phyloP scores from a whole-genome alignment of 2,329 filamentous ascomycete genomes.

The Hypoxylon sp. region DNA sequence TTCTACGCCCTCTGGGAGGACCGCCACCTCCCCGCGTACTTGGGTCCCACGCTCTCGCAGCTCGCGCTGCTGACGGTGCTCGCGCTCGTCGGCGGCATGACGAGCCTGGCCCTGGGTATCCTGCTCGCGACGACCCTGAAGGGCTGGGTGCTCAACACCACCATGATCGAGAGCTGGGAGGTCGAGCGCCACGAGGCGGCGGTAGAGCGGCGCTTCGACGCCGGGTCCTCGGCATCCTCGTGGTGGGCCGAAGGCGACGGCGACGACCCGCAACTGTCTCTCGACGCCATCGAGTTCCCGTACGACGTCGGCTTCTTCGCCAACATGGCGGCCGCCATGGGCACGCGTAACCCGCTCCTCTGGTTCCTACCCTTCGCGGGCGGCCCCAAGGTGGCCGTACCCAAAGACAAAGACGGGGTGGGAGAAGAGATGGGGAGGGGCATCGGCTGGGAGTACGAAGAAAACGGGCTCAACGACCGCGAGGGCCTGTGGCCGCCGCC shows the following conservation, averaged over 20 bases:
- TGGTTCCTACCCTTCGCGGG: constrained; percentile 78
- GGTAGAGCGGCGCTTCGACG: constrained; percentile 59
- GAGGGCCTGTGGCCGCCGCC: constrained; percentile 71
- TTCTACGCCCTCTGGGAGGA: constrained; percentile 70
- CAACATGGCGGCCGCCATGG: constrained; percentile 83
- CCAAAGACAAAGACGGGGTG: constrained; percentile 24
- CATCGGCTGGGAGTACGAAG: constrained; percentile 72
- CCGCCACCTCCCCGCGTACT: constrained; percentile 77
- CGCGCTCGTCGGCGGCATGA: constrained; percentile 66
- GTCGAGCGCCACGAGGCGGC: constrained; percentile 71
- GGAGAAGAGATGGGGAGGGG: constrained; percentile 38
- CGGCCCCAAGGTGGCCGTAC: constrained; percentile 57
- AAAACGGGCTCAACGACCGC: constrained; percentile 80
- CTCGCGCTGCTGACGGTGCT: constrained; percentile 73
- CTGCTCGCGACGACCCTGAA: constrained; percentile 73
- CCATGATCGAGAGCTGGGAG: constrained; percentile 86
- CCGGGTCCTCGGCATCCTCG: constrained; percentile 57
- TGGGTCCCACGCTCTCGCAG: constrained; percentile 72
- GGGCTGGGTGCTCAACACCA: constrained; percentile 75
- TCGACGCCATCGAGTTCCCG: constrained; percentile 79
- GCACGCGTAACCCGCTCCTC: constrained; percentile 69
- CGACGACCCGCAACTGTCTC: constrained; percentile 59
- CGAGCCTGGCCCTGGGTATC: constrained; percentile 71
- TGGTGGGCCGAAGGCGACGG: constrained; percentile 51
- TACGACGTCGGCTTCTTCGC: constrained; percentile 82